Percentiles rank a stretch among this genome's conserved stretches.
Conservation (phyloP, 768 basidiomycete species). For the Kwoniella newhampshirensis region DNA sequence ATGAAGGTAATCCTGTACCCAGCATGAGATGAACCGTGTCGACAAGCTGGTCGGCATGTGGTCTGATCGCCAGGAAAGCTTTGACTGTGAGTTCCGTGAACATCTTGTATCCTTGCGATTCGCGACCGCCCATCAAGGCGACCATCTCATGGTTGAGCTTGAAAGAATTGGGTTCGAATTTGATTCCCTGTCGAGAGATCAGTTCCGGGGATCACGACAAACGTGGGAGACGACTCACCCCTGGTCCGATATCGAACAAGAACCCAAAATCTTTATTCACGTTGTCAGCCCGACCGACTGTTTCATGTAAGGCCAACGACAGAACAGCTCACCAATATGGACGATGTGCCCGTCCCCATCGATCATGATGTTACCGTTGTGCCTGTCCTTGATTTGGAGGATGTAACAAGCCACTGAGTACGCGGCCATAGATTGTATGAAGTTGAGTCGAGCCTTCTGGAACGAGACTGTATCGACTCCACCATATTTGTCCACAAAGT, state of each 20-base stretch:
- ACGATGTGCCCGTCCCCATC: constrained; percentile 96
- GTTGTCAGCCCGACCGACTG: no score
- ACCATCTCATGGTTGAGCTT: constrained; percentile 99
- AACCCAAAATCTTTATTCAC: constrained; percentile 32
- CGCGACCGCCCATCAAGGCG: constrained; percentile 89
- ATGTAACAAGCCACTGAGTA: constrained; percentile 98
- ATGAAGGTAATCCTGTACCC: constrained; percentile 88
- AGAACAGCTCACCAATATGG: constrained; percentile 73
- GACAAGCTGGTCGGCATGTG: constrained; percentile 85
- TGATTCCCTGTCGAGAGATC: constrained; percentile 64
- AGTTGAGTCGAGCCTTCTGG: constrained; percentile 88
- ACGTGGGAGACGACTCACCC: constrained; percentile 58
- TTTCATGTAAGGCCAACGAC: neutral
- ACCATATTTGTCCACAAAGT: constrained; percentile 92
- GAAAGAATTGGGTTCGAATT: constrained; percentile 97
- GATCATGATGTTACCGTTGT: constrained; percentile 99
- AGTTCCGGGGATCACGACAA: neutral
- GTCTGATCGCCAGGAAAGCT: constrained; percentile 94
- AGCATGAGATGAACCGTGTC: constrained; percentile 90
- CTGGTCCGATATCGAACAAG: constrained; percentile 81
- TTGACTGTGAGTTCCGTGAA: constrained; percentile 94
- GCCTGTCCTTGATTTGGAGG: constrained; percentile 95
- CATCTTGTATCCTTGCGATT: constrained; percentile 88
- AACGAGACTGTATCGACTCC: constrained; percentile 84
- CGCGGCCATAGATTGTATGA: constrained; percentile 98